Conservation (phyloP, 139 green algal genomes). For the Chlorella sp. region DNA sequence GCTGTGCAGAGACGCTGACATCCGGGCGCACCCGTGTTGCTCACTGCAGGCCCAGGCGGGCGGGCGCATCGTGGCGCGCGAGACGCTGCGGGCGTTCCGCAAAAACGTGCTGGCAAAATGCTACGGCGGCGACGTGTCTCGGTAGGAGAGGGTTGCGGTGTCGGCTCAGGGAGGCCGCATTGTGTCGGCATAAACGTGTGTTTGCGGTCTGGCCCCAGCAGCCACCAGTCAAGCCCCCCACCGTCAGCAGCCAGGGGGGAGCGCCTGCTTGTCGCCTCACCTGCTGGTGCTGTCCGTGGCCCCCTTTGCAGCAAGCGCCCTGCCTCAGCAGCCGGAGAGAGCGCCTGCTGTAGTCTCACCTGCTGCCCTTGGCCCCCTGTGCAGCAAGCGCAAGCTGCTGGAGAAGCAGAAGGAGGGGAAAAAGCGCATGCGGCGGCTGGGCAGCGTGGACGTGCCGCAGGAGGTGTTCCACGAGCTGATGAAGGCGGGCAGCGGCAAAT, state of each 20-base stretch:
- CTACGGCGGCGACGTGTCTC: slow-evolving; percentile 79
- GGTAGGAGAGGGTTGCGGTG: not conserved
- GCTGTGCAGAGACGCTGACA: no score
- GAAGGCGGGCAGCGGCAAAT: slow-evolving; percentile 17
- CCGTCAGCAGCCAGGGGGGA: no score
- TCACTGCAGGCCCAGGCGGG: slow-evolving; percentile 55
- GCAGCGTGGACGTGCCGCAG: slow-evolving; percentile 88
- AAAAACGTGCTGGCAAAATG: slow-evolving; percentile 99
- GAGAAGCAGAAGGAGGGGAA: slow-evolving; percentile 98
- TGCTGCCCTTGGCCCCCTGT: not conserved
- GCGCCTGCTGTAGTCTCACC: not conserved
- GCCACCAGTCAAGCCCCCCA: no score
- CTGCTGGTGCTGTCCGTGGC: no score
- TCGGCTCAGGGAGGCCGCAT: no score
- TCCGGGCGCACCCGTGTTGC: no score
- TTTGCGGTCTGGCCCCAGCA: no score
- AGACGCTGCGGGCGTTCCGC: slow-evolving; percentile 82
- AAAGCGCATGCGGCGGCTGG: slow-evolving; percentile 90
- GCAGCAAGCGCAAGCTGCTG: slow-evolving; percentile 99
- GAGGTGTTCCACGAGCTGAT: slow-evolving; percentile 84
- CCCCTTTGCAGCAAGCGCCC: no score
- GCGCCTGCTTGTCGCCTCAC: no score
- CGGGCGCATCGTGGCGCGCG: slow-evolving; percentile 74
- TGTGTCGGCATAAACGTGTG: no score
- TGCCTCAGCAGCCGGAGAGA: not conserved